These are phyloP conservation scores for Chlamydomonas reinhardtii DNA, from an alignment of 163 green algal species.

Conservation along the genomic window DNA sequence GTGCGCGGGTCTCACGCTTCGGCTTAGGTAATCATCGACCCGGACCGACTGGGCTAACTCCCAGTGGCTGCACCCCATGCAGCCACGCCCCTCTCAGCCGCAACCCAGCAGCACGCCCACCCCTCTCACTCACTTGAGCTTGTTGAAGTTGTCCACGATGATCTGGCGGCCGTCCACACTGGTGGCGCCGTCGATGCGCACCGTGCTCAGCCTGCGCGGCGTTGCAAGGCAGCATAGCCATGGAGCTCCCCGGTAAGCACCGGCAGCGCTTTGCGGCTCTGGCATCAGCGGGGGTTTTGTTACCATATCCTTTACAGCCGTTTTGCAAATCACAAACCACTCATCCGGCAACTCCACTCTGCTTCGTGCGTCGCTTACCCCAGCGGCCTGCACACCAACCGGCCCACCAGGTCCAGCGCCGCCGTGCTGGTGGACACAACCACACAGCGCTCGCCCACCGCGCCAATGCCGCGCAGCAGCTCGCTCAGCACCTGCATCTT, in stretches of 20 bases:
- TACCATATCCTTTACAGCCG: too few relatives aligned
- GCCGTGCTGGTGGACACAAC: constrained; percentile 84
- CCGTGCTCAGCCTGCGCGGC: constrained; percentile 58
- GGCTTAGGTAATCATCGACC: too few relatives aligned
- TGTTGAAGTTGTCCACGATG: constrained; percentile 84
- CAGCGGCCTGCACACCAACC: constrained; percentile 57
- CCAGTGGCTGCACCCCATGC: too few relatives aligned
- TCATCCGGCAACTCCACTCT: too few relatives aligned
- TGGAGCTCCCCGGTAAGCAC: too few relatives aligned
- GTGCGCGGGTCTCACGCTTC: too few relatives aligned
- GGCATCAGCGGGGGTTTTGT: too few relatives aligned
- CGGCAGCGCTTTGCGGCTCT: not conserved
- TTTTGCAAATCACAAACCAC: too few relatives aligned
- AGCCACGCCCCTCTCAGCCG: not conserved
- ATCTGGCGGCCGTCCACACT: constrained; percentile 71
- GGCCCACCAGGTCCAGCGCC: constrained; percentile 78
- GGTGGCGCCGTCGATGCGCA: constrained; percentile 88
- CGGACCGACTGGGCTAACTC: too few relatives aligned
- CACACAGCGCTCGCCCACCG: constrained; percentile 67
- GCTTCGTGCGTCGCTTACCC: constrained; percentile 36
- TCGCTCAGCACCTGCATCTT: constrained; percentile 77
- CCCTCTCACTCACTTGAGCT: not conserved
- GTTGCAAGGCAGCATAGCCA: too few relatives aligned
- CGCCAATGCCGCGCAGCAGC: constrained; percentile 69
- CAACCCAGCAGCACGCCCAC: not conserved